Conservation (phyloP, 2,329 filamentous ascomycete genomes). For the Gaeumannomyces sp. region DNA sequence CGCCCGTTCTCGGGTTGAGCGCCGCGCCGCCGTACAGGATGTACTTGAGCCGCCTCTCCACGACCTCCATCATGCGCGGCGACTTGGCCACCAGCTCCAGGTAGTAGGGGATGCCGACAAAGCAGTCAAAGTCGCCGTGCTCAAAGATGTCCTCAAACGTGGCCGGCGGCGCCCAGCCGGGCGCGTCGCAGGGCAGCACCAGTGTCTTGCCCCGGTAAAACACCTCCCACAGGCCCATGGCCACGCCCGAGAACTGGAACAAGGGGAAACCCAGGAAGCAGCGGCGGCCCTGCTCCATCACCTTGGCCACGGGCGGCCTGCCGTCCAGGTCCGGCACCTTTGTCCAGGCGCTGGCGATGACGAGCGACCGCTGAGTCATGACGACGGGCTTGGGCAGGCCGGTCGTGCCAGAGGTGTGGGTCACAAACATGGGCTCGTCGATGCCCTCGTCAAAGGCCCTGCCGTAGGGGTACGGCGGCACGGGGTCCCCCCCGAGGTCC, state of each 20-base stretch:
- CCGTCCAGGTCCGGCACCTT: slow-evolving; percentile 8
- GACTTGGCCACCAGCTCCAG: slow-evolving; percentile 4
- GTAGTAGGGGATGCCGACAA: slow-evolving; percentile 8
- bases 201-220: slow-evolving; percentile 8
- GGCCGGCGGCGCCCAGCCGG: slow-evolving; percentile 9
- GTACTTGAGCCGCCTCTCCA: slow-evolving; percentile 1
- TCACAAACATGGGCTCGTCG: slow-evolving; percentile 8
- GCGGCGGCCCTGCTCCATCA: slow-evolving; percentile 5
- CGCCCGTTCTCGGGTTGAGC: slow-evolving; percentile 5
- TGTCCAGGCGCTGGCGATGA: slow-evolving; percentile 6
- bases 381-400: slow-evolving; percentile 4
- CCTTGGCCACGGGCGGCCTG: slow-evolving; percentile 4
- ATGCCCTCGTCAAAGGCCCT: not conserved
- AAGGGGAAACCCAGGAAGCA: slow-evolving; percentile 6
- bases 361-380: slow-evolving; percentile 6
- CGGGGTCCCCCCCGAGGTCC: not conserved
- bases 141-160: slow-evolving; percentile 6
- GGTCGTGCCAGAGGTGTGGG: slow-evolving; percentile 3
- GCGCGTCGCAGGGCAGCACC: slow-evolving; percentile 1
- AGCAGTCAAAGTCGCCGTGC: slow-evolving; percentile 8
- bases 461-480: slow-evolving; percentile 6
- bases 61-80: not conserved
- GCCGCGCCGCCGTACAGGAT: slow-evolving; percentile 7
- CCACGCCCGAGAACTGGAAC: slow-evolving; percentile 8
- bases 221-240: slow-evolving; percentile 5